Percentiles rank a stretch among this genome's conserved stretches.
Conservation (phyloP, 352 stramenopile genomes). For the Phytophthora pinifolia region DNA sequence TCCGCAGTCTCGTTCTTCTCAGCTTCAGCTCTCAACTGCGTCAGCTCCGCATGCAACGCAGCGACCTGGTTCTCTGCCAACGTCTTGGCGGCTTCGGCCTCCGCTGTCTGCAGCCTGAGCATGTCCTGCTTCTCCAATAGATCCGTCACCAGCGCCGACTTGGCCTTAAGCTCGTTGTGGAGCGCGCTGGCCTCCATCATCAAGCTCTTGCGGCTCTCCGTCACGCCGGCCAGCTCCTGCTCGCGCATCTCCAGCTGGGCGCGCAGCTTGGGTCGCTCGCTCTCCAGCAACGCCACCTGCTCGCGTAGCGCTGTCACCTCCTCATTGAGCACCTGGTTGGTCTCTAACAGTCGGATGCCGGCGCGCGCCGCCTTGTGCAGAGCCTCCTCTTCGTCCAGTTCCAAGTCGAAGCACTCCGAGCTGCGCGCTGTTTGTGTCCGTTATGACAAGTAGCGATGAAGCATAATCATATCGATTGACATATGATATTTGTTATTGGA, state of each 20-base stretch:
- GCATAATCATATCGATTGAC: neutral
- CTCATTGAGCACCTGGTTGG: constrained; percentile 67
- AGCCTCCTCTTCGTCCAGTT: constrained; percentile 61
- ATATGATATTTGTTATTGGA: constrained; percentile 17
- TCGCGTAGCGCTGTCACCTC: constrained; percentile 57
- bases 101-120: constrained; percentile 35
- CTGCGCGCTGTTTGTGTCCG: constrained; percentile 11
- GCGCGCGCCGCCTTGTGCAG: constrained; percentile 65
- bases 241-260: constrained; percentile 39
- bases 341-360: constrained; percentile 72
- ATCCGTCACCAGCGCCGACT: constrained; percentile 57
- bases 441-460: constrained; percentile 11
- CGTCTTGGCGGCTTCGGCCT: constrained; percentile 30
- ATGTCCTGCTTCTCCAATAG: constrained; percentile 55
- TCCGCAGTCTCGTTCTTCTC: constrained; percentile 15
- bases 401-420: constrained; percentile 41
- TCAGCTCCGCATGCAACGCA: constrained; percentile 30
- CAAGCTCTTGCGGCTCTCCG: constrained; percentile 43
- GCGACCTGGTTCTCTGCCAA: constrained; percentile 41
- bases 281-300: constrained; percentile 59
- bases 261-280: constrained; percentile 45
- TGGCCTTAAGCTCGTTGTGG: constrained; percentile 55
- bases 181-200: constrained; percentile 58
- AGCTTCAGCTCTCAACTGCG: constrained; percentile 9
- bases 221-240: constrained; percentile 42